Conservation (phyloP, 2,329 filamentous ascomycete species). For the Paecilomyces niveus region DNA sequence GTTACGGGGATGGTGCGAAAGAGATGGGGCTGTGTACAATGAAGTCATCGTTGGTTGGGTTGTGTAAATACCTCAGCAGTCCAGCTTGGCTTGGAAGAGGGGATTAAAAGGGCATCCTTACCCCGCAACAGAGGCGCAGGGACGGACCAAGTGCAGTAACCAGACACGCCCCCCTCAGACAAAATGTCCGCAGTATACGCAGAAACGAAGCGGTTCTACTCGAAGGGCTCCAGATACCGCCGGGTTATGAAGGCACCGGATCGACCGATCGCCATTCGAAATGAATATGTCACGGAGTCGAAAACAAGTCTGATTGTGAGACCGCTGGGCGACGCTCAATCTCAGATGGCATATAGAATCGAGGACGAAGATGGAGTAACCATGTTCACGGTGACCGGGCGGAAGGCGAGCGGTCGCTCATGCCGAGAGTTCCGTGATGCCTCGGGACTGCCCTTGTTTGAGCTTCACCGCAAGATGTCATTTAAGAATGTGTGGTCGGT, state of each 20-base stretch:
- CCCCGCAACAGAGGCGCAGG: not conserved
- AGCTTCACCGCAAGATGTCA: constrained; percentile 10
- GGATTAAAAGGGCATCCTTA: not conserved
- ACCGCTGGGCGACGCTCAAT: not conserved
- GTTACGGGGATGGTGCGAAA: not conserved
- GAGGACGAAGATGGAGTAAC: constrained; percentile 13
- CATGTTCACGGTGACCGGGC: constrained; percentile 19
- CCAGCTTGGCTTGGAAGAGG: not conserved
- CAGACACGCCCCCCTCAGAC: not conserved
- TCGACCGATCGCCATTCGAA: constrained; percentile 15
- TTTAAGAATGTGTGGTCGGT: constrained; percentile 6
- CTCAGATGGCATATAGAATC: constrained; percentile 1
- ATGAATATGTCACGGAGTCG: constrained; percentile 15
- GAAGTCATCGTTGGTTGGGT: not conserved
- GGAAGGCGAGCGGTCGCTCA: constrained; percentile 13
- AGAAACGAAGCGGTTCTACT: not conserved
- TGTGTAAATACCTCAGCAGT: not conserved
- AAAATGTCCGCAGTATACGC: not conserved
- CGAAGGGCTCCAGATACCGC: constrained; percentile 4
- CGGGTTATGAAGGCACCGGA: constrained; percentile 10
- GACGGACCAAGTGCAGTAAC: not conserved
- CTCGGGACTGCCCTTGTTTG: constrained; percentile 22
- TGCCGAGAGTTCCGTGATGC: constrained; percentile 22
- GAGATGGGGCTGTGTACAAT: not conserved
- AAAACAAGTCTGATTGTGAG: constrained; percentile 14